These are phyloP conservation scores for Amanita brunnescens DNA, from an alignment of 768 basidiomycete genomes.

Conservation along the genomic window DNA sequence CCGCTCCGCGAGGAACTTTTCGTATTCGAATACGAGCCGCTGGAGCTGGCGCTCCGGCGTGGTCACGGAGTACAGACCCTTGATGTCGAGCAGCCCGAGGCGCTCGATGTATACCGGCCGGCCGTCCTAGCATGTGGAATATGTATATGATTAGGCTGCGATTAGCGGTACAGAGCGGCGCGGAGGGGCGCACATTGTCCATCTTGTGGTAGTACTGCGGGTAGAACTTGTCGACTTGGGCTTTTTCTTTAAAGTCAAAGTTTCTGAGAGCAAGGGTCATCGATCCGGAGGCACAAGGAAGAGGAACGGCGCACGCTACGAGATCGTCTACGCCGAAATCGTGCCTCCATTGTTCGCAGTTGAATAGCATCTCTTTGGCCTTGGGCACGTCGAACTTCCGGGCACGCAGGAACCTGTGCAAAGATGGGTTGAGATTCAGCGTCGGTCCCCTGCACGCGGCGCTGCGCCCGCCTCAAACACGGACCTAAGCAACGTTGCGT, in stretches of 20 bases:
- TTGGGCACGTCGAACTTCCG: constrained; percentile 82
- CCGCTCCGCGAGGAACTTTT: constrained; percentile 73
- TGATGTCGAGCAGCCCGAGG: constrained; percentile 84
- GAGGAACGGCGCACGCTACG: constrained; percentile 38
- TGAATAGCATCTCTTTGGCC: constrained; percentile 77
- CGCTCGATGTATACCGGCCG: constrained; percentile 94
- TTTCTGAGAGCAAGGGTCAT: constrained; percentile 33
- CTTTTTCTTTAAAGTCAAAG: constrained; percentile 82
- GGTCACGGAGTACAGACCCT: constrained; percentile 71
- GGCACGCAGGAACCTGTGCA: constrained; percentile 79
- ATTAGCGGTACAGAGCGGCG: neutral
- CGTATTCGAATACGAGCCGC: constrained; percentile 89
- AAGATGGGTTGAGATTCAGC: neutral
- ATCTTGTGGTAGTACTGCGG: constrained; percentile 95
- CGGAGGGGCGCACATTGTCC: constrained; percentile 58
- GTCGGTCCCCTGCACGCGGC: neutral
- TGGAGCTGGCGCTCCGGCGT: constrained; percentile 83
- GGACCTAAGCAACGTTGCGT: constrained; percentile 58
- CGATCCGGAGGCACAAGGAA: neutral
- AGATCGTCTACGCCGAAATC: constrained; percentile 77
- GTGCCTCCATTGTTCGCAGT: constrained; percentile 84
- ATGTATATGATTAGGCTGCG: neutral
- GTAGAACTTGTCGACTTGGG: constrained; percentile 83
- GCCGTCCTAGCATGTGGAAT: constrained; percentile 89
- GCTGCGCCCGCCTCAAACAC: neutral